Evolutionary conservation across 2,329 filamentous ascomycete species (phyloP), one percentile per base, ranked within the genome.

Genomic region (Aspergillus ochraceus): DNA sequence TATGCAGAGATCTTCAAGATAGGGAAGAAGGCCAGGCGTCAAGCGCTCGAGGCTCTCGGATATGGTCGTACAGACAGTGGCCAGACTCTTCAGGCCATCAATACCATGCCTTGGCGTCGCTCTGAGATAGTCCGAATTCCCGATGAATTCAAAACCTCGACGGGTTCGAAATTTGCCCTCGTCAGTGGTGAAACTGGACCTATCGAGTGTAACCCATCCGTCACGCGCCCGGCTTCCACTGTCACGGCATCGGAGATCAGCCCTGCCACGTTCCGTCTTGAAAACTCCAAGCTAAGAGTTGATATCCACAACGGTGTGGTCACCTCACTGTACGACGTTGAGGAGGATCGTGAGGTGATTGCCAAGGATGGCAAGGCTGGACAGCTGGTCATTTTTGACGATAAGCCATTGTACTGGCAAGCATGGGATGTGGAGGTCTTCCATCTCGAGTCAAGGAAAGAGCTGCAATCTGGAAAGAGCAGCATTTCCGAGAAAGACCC

Each of bases 381-480:
- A 66, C 92, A 97, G 72, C 86, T 95, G 54, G 93, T 98, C 64
- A 87, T 98, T 24, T 98, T 96, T 70, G 95, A 99, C 71, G 95
- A 99, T 78, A 97, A 98, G 78, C 93, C 93, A 22, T 84, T 97
- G 24, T 97, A 96, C 80, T 98, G 92, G 93, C 91, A 97, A 77
- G 93, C 92, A 2, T 97, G 94, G 93, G 94, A 99, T 74, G 94
- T 98, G 6, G 95, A 99, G 76, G 93, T 98, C 29, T 99, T 89
- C 79, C 95, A 99, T 70, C 85, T 98, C 26, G 88, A 96, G 57
- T 95, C 92, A 2, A 88, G 92, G 58, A 86, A 90, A 72, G 90
- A 94, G 73, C 83, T 99, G 14, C 73, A 84, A 6, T 85, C 88
- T 19, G 84, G 85, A 63, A 83, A 87, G 66, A 92, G 91, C 12